Evolutionary conservation across 352 stramenopile species (phyloP).

Genomic region (Phytophthora hibernalis): DNA sequence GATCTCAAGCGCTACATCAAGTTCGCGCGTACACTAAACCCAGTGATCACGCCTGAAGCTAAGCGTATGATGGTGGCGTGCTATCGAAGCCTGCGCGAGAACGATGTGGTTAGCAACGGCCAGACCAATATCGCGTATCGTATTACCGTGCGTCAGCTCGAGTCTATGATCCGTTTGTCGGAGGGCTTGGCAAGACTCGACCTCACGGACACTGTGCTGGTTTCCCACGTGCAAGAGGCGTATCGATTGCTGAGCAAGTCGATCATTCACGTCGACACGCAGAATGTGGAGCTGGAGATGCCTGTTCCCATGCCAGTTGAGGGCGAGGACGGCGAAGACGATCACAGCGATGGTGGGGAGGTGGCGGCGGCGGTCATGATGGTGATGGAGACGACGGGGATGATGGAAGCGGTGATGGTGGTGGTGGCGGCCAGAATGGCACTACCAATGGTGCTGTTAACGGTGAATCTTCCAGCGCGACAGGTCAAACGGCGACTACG

Average conservation of each 20-base stretch:
- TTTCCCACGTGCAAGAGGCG: slow-evolving; percentile 95
- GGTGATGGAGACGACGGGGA: slow-evolving; percentile 13
- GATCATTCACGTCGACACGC: slow-evolving; percentile 99
- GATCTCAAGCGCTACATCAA: slow-evolving; percentile 97
- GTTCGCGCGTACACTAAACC: slow-evolving; percentile 75
- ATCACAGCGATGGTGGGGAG: slow-evolving; percentile 20
- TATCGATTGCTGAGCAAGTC: slow-evolving; percentile 97
- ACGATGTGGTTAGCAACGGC: slow-evolving; percentile 93
- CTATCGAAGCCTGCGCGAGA: slow-evolving; percentile 97
- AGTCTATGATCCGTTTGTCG: slow-evolving; percentile 98
- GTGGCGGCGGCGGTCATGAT: slow-evolving; percentile 15
- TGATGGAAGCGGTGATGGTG: slow-evolving; percentile 3
- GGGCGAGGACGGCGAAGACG: slow-evolving; percentile 69
- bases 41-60: slow-evolving; percentile 70
- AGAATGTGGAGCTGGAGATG: slow-evolving; percentile 95
- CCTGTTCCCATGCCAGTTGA: slow-evolving; percentile 42
- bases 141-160: slow-evolving; percentile 98
- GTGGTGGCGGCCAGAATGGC: slow-evolving; percentile 18
- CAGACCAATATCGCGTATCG: slow-evolving; percentile 97
- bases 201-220: slow-evolving; percentile 92
- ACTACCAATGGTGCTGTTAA: slow-evolving; percentile 12
- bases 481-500: slow-evolving; percentile 5
- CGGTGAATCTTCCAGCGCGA: slow-evolving; percentile 9
- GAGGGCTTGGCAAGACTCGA: slow-evolving; percentile 97
- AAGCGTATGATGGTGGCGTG: slow-evolving; percentile 96